phyloP scores from a whole-genome alignment of 352 stramenopile species.

The Phytophthora capsici region DNA sequence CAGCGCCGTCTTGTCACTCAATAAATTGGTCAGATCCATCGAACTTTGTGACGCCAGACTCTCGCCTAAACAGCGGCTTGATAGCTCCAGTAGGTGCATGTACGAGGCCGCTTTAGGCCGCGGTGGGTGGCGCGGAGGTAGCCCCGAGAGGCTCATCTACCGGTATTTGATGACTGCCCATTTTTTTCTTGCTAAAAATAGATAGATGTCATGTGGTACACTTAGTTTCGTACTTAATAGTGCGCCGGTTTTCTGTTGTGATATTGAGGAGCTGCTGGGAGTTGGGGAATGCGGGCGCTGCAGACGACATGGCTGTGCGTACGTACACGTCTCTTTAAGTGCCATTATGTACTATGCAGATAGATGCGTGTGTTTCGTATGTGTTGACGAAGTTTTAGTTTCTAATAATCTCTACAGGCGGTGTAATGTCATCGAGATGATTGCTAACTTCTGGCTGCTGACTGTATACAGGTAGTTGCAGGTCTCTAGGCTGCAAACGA shows the following conservation, averaged over 20 bases:
- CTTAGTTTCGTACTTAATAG: constrained; percentile 11
- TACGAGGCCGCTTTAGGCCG: constrained; percentile 26
- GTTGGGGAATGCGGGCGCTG: too few relatives aligned
- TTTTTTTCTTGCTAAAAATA: background rate
- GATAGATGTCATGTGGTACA: constrained; percentile 1
- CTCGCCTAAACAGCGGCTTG: constrained; percentile 37
- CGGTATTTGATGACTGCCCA: background rate
- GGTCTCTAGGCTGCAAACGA: constrained; percentile 23
- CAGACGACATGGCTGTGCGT: constrained; percentile 34
- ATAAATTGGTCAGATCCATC: constrained; percentile 48
- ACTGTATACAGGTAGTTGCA: constrained; percentile 30
- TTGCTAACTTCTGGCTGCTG: constrained; percentile 3
- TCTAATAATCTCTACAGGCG: background rate
- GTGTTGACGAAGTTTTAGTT: constrained; percentile 9
- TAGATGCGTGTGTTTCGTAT: background rate
- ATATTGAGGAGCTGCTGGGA: constrained; percentile 21
- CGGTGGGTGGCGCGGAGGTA: constrained; percentile 19
- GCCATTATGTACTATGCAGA: background rate
- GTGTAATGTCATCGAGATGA: background rate
- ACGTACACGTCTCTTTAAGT: constrained; percentile 10
- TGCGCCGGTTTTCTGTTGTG: constrained; percentile 9
- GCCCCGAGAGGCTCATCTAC: background rate
- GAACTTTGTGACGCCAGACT: constrained; percentile 36
- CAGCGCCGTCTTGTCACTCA: constrained; percentile 42
- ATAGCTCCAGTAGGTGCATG: constrained; percentile 52